Percentiles rank a stretch among this genome's conserved stretches.
These are phyloP conservation scores for Colletotrichum sp. DNA, from an alignment of 2,329 filamentous ascomycete species.

Conservation along the genomic window DNA sequence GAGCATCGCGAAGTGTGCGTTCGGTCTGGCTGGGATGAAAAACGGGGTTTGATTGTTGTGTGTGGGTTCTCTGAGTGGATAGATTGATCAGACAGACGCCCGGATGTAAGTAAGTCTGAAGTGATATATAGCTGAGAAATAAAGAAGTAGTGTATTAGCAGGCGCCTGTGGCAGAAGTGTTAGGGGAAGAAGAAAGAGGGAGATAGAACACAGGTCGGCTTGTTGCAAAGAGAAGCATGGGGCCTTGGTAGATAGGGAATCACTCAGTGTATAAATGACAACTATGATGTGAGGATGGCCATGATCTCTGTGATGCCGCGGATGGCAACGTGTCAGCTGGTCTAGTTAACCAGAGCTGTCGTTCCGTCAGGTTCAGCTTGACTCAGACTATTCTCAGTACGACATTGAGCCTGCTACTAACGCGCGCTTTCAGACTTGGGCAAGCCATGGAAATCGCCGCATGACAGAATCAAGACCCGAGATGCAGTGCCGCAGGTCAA, in stretches of 20 bases:
- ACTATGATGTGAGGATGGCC: too few species aligned
- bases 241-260: rapidly evolving
- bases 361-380: neutral
- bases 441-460: neutral
- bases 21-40: neutral
- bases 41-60: neutral
- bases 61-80: neutral
- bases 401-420: neutral
- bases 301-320: neutral
- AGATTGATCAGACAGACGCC: too few species aligned
- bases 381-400: rapidly evolving
- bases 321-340: rapidly evolving
- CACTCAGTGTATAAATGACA: rapidly evolving
- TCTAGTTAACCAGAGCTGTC: neutral
- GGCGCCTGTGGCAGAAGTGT: neutral
- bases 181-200: neutral
- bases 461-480: neutral
- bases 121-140: too few species aligned
- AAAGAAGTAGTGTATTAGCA: too few species aligned
- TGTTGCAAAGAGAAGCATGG: neutral
- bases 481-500: neutral
- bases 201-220: neutral
- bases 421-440: neutral
- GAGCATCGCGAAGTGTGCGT: neutral
- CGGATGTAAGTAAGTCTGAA: too few species aligned